These are phyloP conservation scores for Andrographis paniculata DNA, from an alignment of 305 asterid species.

Conservation along the genomic window DNA sequence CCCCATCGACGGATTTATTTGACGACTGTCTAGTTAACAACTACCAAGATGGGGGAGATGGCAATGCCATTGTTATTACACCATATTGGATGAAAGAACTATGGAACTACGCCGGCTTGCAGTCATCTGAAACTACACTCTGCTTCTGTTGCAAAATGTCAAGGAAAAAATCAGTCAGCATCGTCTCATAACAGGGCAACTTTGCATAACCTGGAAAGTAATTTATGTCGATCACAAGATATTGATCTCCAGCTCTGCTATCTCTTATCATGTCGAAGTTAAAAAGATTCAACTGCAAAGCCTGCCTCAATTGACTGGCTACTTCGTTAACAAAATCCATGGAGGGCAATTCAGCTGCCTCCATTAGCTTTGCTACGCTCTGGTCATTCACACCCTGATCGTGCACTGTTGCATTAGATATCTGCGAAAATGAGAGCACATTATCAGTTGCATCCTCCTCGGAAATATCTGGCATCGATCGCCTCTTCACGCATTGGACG, in stretches of 20 bases:
- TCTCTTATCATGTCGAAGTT: slow-evolving; percentile 87
- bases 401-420: slow-evolving; percentile 46
- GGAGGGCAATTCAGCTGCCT: slow-evolving; percentile 62
- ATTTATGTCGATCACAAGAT: slow-evolving; percentile 76
- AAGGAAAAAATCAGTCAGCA: slow-evolving; percentile 67
- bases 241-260: slow-evolving; percentile 32
- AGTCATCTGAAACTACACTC: slow-evolving; percentile 10
- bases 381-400: slow-evolving; percentile 37
- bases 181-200: slow-evolving; percentile 54
- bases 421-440: slow-evolving; percentile 57
- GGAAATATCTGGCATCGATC: slow-evolving; percentile 62
- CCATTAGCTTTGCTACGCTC: slow-evolving; percentile 27
- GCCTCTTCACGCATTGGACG: slow-evolving; percentile 65
- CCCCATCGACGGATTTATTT: too few relatives aligned
- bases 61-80: slow-evolving; percentile 1
- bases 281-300: slow-evolving; percentile 59
- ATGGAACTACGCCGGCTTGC: slow-evolving; percentile 7
- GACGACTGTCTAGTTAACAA: slow-evolving; percentile 1
- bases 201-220: slow-evolving; percentile 93
- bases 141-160: slow-evolving; percentile 34
- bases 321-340: slow-evolving; percentile 45
- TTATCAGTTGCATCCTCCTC: slow-evolving; percentile 24
- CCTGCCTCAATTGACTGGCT: slow-evolving; percentile 52
- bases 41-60: slow-evolving; percentile 9
- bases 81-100: not conserved